These are phyloP conservation scores for Pichia rugopelliculosa DNA, from an alignment of 805 yeast genomes.

Conservation along the genomic window DNA sequence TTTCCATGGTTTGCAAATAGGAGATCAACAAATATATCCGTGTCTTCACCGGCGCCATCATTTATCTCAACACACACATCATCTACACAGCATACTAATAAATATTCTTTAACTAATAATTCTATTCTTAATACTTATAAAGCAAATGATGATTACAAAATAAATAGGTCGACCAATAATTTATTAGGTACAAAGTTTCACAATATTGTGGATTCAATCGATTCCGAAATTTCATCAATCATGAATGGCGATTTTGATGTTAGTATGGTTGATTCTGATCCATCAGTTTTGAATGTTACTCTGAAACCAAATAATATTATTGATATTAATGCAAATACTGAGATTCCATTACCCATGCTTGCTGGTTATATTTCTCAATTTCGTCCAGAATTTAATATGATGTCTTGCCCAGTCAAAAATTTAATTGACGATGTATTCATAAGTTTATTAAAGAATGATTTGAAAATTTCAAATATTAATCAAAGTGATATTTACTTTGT, in stretches of 20 bases:
- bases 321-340: conserved; percentile 1
- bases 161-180: conserved; percentile 4
- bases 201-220: conserved; percentile 5
- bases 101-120: not conserved
- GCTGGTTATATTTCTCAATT: conserved; percentile 40
- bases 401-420: conserved; percentile 43
- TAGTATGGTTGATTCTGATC: not conserved
- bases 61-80: conserved; percentile 2
- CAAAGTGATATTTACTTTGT: conserved; percentile 15
- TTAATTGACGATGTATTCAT: conserved; percentile 35
- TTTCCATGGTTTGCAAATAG: conserved; percentile 11
- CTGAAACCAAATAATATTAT: not conserved
- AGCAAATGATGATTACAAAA: not conserved
- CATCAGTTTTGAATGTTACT: not conserved
- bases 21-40: not conserved
- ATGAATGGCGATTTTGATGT: conserved; percentile 13
- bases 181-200: not conserved
- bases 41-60: conserved; percentile 10
- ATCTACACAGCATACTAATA: not conserved
- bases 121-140: conserved; percentile 1
- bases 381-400: conserved; percentile 43
- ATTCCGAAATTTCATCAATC: conserved; percentile 10
- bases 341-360: conserved; percentile 20
- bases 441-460: conserved; percentile 42
- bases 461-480: not conserved